Base-by-base conservation (phyloP, 768 basidiomycete species). In the Tricholoma terreum region DNA sequence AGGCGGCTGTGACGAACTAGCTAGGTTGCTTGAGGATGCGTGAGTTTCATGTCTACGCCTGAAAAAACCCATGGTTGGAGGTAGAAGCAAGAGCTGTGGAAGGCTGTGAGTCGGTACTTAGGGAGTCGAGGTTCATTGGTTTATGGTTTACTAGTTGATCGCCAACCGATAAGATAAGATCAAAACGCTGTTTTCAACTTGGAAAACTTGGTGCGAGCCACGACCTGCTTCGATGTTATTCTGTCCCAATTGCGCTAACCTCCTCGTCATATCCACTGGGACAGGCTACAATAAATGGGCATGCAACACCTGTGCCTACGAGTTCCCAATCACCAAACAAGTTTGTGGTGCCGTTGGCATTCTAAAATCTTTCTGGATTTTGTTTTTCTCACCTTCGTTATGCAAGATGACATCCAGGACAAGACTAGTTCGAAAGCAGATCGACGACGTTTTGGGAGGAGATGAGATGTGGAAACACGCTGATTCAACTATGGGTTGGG, bases 401-500 rank as follows among this genome's bases (percentile, higher is more conserved):
- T 19, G n/a, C 63, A n/a, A 97, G 92, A 94, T 97, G 85, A 97
- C 94, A 6, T 91, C 92, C 52, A 79, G 95, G 45, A 94, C 89
- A 27, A 84, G 84, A 55, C 77, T 97, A 51, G 87, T 86, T 62
- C 81, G 91, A n/a, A 98, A 98, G 66, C 83, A 87, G 63, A 89
- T 94, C 11, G 97, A 99, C 69, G 97, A 98, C 65, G 95, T 99
- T 6, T 77, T 98, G 24, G 97, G 96, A 51, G 94, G 93, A 3
- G 93, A 92, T 35, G 92, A 93, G 58, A 86, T 86, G 73, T 97
- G 95, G 93, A 89, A 87, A 55, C 90, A 97, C 70, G 95, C 94
- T 2, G 95, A 96, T 71, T 84, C 87, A 49, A 94, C 90, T 0
- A 80, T 85, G 63, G 86, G 94, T 92, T 48, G 76, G 88, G 87